phyloP scores from a whole-genome alignment of 2,329 filamentous ascomycete genomes.

The Neonectria hederae region DNA sequence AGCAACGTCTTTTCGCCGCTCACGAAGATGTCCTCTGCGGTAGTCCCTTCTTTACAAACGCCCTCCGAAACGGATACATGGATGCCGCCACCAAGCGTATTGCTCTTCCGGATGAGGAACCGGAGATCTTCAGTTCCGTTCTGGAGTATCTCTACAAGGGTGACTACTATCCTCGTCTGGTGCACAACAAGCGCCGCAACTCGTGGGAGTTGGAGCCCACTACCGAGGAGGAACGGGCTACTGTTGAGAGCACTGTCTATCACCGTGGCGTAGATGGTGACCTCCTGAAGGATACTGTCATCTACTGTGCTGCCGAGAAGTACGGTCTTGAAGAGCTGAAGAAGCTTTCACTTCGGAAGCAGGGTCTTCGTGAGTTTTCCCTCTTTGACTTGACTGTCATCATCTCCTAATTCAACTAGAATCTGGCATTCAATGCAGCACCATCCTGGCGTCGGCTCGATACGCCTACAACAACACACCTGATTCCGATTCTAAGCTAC shows the following conservation, averaged over 20 bases:
- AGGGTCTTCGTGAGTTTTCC: constrained; percentile 76
- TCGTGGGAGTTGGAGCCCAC: constrained; percentile 83
- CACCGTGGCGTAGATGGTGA: constrained; percentile 71
- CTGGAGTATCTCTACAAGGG: constrained; percentile 95
- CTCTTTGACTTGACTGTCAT: constrained; percentile 11
- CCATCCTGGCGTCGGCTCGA: constrained; percentile 86
- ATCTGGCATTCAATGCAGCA: constrained; percentile 83
- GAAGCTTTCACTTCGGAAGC: constrained; percentile 84
- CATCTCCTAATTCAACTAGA: constrained; percentile 52
- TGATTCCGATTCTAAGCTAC: constrained; percentile 87
- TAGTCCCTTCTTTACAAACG: constrained; percentile 77
- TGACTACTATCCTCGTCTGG: constrained; percentile 86
- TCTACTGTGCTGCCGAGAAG: constrained; percentile 88
- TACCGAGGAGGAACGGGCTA: constrained; percentile 54
- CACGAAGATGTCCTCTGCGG: constrained; percentile 85
- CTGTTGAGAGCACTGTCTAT: constrained; percentile 73
- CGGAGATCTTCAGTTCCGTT: constrained; percentile 89
- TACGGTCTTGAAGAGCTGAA: constrained; percentile 88
- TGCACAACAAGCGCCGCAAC: constrained; percentile 83
- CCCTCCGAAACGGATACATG: constrained; percentile 49
- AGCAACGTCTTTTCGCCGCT: constrained; percentile 88
- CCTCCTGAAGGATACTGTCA: constrained; percentile 86
- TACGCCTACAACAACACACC: constrained; percentile 91
- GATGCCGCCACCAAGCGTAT: constrained; percentile 69
- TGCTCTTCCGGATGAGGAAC: constrained; percentile 83